Conservation (phyloP, 331 rosid species). For the Malus hybrid region DNA sequence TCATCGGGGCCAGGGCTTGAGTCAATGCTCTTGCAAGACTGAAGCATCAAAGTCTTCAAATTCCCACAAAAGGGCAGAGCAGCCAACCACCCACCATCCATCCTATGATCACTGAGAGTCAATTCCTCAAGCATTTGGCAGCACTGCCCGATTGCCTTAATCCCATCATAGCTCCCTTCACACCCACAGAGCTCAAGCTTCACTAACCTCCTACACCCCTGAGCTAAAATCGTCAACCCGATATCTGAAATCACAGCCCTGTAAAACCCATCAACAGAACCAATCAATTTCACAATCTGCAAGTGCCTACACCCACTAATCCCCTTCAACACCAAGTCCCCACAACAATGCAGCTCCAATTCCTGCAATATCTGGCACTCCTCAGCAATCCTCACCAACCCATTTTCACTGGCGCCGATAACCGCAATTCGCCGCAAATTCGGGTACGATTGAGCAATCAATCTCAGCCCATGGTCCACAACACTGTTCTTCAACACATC, state of each 20-base stretch:
- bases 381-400: slow-evolving; percentile 23
- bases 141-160: slow-evolving; percentile 46
- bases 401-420: slow-evolving; percentile 29
- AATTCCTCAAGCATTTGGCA: slow-evolving; percentile 46
- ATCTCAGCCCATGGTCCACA: slow-evolving; percentile 25
- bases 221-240: too few species aligned
- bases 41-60: slow-evolving; percentile 35
- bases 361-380: slow-evolving; percentile 33
- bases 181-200: too few species aligned
- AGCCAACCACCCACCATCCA: slow-evolving; percentile 45
- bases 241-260: too few species aligned
- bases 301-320: slow-evolving; percentile 27
- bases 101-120: slow-evolving; percentile 27
- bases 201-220: too few species aligned
- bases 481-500: slow-evolving; percentile 17
- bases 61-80: slow-evolving; percentile 29
- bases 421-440: slow-evolving; percentile 18
- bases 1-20: slow-evolving; percentile 32
- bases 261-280: slow-evolving; percentile 14
- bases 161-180: slow-evolving; percentile 42
- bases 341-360: slow-evolving; percentile 29
- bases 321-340: slow-evolving; percentile 26
- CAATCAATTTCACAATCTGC: slow-evolving; percentile 36
- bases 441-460: slow-evolving; percentile 17
- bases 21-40: slow-evolving; percentile 30